Conservation (phyloP, 148 eudicot genomes). For the Fallopia convolvulus region DNA sequence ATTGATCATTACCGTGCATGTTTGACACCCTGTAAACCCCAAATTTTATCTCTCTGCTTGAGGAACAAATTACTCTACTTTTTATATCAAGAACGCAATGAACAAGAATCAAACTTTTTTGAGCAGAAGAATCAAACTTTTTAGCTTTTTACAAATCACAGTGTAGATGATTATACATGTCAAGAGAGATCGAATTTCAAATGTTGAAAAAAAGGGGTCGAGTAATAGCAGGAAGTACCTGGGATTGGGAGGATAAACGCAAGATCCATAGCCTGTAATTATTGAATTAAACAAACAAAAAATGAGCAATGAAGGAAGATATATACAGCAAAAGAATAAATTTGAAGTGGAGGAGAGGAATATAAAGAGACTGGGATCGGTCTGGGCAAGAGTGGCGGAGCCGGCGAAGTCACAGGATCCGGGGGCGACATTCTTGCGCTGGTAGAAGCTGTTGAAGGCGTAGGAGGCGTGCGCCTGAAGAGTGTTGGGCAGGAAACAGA, state of each 20-base stretch:
- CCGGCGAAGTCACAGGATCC: constrained; percentile 56
- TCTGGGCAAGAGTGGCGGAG: constrained; percentile 51
- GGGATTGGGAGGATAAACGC: constrained; percentile 58
- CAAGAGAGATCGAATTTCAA: no score
- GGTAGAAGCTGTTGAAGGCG: constrained; percentile 66
- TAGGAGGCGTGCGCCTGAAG: constrained; percentile 70
- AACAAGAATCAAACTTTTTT: no score
- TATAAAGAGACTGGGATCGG: constrained; percentile 49
- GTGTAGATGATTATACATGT: no score
- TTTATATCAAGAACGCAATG: not conserved
- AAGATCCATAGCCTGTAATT: constrained; percentile 57
- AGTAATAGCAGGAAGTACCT: constrained; percentile 29
- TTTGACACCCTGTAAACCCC: not conserved
- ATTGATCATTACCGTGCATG: not conserved
- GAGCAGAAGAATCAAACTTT: no score
- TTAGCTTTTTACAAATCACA: no score
- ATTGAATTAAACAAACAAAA: not conserved
- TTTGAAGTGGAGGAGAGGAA: not conserved
- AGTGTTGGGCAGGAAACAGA: constrained; percentile 62
- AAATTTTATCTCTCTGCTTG: not conserved
- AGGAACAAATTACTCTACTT: not conserved
- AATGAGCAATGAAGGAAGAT: no score
- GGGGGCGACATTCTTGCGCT: constrained; percentile 38
- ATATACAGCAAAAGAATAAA: not conserved
- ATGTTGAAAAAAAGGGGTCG: no score